Percentiles rank a stretch among this genome's conserved stretches.
Conservation (phyloP, 805 yeast genomes). For the Hanseniaspora clermontiae region DNA sequence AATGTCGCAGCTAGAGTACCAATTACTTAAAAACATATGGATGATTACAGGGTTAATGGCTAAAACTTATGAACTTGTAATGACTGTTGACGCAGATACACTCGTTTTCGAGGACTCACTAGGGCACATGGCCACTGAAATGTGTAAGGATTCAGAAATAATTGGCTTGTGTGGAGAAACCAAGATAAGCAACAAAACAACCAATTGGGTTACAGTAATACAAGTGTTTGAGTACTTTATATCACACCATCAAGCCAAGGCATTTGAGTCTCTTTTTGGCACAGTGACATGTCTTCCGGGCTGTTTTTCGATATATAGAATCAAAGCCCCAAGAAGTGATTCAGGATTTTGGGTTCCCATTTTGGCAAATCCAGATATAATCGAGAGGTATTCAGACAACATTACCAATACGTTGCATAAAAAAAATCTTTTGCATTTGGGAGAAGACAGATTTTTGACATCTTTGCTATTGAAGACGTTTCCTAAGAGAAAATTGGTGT, state of each 20-base stretch:
- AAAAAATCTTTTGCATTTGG: slow-evolving; percentile 71
- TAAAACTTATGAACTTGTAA: slow-evolving; percentile 62
- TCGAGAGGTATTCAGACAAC: slow-evolving; percentile 80
- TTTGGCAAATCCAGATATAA: slow-evolving; percentile 83
- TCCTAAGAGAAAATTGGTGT: slow-evolving; percentile 77
- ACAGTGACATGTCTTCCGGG: slow-evolving; percentile 94
- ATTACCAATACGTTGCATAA: slow-evolving; percentile 72
- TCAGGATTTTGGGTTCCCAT: slow-evolving; percentile 87
- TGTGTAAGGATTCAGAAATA: slow-evolving; percentile 72
- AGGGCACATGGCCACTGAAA: slow-evolving; percentile 80
- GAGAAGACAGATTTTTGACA: slow-evolving; percentile 80
- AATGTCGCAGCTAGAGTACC: slow-evolving; percentile 83
- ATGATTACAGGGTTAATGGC: slow-evolving; percentile 75
- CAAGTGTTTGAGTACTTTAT: slow-evolving; percentile 90
- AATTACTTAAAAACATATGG: slow-evolving; percentile 63
- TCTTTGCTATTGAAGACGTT: slow-evolving; percentile 78
- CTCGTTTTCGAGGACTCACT: slow-evolving; percentile 74
- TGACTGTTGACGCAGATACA: slow-evolving; percentile 95
- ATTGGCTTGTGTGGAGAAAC: slow-evolving; percentile 97
- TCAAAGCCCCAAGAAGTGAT: slow-evolving; percentile 73
- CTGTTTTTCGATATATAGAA: slow-evolving; percentile 83
- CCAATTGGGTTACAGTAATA: slow-evolving; percentile 82
- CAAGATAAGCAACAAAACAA: slow-evolving; percentile 68
- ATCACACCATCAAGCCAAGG: slow-evolving; percentile 88
- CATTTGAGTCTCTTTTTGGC: slow-evolving; percentile 89